phyloP scores from a whole-genome alignment of 352 stramenopile genomes.

The Pythium vanterpoolii region DNA sequence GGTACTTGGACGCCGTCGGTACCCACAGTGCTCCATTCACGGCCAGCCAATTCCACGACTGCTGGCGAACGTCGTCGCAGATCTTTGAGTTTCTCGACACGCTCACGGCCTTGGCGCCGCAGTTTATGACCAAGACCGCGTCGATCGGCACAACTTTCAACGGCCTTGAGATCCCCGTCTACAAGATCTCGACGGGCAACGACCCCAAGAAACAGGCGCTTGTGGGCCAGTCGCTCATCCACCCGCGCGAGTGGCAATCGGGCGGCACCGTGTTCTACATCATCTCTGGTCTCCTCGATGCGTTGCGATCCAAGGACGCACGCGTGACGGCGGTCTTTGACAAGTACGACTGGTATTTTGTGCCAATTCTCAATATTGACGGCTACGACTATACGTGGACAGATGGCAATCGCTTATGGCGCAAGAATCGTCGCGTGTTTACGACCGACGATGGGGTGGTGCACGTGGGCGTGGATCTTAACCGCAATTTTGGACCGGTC shows the following conservation, averaged over 20 bases:
- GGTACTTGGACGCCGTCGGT: constrained; percentile 8
- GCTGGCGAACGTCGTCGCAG: constrained; percentile 25
- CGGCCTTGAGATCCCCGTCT: constrained; percentile 22
- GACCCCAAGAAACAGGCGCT: constrained; percentile 16
- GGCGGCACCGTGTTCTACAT: constrained; percentile 24
- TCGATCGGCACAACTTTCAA: constrained; percentile 24
- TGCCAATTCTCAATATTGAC: constrained; percentile 37
- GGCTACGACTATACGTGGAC: constrained; percentile 30
- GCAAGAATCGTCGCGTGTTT: constrained; percentile 30
- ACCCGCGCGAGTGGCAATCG: constrained; percentile 35
- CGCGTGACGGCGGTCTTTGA: constrained; percentile 22
- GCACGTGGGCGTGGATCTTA: constrained; percentile 30
- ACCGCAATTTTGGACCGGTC: constrained; percentile 33
- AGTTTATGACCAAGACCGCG: constrained; percentile 26
- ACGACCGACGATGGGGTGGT: background rate
- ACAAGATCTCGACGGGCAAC: constrained; percentile 28
- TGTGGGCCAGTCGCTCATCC: constrained; percentile 27
- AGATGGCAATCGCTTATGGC: constrained; percentile 26
- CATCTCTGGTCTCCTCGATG: constrained; percentile 26
- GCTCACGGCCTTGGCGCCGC: constrained; percentile 15
- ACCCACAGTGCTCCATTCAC: constrained; percentile 9
- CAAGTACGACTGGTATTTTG: constrained; percentile 38
- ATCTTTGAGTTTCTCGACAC: constrained; percentile 28
- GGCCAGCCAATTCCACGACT: constrained; percentile 31
- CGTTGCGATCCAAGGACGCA: constrained; percentile 4